phyloP scores from a whole-genome alignment of 176 grass and related monocot genomes.

The Hordeum vulgare region MorexV3_pseudomolecules_assembly NC_058520.1:67996694-67997193 shows the following conservation, averaged over 20 bases:
- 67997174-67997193: too few relatives aligned
- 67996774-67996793: conserved; percentile 98
- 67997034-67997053: conserved; percentile 1
- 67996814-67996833: conserved; percentile 43
- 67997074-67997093: too few relatives aligned
- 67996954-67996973: conserved; percentile 9
- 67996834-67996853: conserved; percentile 28
- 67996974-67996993: conserved; percentile 18
- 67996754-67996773: conserved; percentile 40
- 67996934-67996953: conserved; percentile 44
- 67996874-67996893: conserved; percentile 2
- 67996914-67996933: conserved; percentile 20
- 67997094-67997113: too few relatives aligned
- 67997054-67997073: not conserved
- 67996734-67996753: conserved; percentile 17
- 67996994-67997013: conserved; percentile 23
- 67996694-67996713: conserved; percentile 36
- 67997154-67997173: too few relatives aligned
- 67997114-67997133: too few relatives aligned
- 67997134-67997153: too few relatives aligned
- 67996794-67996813: conserved; percentile 77
- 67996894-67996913: conserved; percentile 37
- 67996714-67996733: conserved; percentile 33
- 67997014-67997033: conserved; percentile 6
- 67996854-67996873: conserved; percentile 24